These are phyloP conservation scores for Bonia amplexicaulis DNA, from an alignment of 176 grass and related monocot genomes.

Conservation along the genomic window DNA sequence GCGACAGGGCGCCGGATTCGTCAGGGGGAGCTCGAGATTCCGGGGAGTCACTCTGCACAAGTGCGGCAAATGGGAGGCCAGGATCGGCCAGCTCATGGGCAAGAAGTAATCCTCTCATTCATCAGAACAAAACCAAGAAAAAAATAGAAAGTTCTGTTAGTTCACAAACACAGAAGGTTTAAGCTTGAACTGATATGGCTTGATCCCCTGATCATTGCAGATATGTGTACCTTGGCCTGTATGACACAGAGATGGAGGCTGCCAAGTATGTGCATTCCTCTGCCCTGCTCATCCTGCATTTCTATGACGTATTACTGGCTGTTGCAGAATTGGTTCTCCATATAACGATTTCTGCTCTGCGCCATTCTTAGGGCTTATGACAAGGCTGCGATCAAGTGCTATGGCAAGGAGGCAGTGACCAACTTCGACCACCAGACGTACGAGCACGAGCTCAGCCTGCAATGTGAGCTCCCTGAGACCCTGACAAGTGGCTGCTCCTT, in stretches of 20 bases:
- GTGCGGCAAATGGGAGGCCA: constrained; percentile 75
- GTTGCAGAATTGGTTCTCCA: background rate
- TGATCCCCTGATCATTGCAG: constrained; percentile 18
- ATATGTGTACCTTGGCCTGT: constrained; percentile 74
- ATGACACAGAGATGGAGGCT: constrained; percentile 68
- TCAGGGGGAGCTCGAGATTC: constrained; percentile 60
- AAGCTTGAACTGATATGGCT: background rate
- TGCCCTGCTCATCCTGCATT: background rate
- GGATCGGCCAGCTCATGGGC: constrained; percentile 65
- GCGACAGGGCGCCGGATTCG: constrained; percentile 55
- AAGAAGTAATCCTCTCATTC: constrained; percentile 48
- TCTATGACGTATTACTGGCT: background rate
- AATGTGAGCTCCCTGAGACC: constrained; percentile 28
- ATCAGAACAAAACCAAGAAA: background rate
- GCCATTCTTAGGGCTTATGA: constrained; percentile 49
- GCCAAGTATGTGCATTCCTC: constrained; percentile 35
- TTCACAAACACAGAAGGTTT: background rate
- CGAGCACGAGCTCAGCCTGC: background rate
- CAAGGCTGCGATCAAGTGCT: constrained; percentile 53
- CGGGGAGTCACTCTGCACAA: constrained; percentile 68
- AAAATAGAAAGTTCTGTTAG: background rate
- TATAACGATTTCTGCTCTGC: background rate
- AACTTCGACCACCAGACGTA: constrained; percentile 43
- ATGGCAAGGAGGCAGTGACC: constrained; percentile 46
- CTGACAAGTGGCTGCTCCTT: background rate